Conservation (phyloP, 495 filamentous ascomycete species). For the Penicillium canariense region DNA sequence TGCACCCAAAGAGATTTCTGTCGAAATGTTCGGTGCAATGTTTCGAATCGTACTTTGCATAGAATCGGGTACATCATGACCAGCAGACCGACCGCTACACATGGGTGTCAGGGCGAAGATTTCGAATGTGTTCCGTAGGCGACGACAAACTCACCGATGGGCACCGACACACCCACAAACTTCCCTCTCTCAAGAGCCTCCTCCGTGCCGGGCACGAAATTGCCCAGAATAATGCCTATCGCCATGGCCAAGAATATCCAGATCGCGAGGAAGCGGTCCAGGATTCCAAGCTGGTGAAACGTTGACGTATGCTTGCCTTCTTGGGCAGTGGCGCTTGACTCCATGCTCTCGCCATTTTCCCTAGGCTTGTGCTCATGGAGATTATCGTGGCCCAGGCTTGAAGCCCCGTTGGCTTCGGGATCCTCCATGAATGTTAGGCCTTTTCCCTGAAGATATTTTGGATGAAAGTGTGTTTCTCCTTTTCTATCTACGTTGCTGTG, state of each 20-base stretch:
- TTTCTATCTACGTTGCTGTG: not conserved
- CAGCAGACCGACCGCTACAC: conserved; percentile 70
- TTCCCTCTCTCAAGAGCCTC: conserved; percentile 64
- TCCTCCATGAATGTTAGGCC: conserved; percentile 1
- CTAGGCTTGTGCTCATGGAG: not conserved
- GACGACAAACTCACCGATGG: conserved; percentile 58
- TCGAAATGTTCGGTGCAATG: conserved; percentile 64
- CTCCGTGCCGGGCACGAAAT: conserved; percentile 64
- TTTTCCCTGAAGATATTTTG: not conserved
- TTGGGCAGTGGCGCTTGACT: not conserved
- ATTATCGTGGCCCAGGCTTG: not conserved
- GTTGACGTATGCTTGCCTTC: conserved; percentile 17
- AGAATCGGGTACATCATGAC: conserved; percentile 95
- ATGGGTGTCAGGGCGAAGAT: no score
- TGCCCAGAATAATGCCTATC: conserved; percentile 76
- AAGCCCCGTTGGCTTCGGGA: conserved; percentile 1
- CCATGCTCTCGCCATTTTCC: not conserved
- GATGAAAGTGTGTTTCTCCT: not conserved
- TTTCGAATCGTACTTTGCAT: conserved; percentile 86
- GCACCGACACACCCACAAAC: conserved; percentile 71
- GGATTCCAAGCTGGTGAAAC: conserved; percentile 57
- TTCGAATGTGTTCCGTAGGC: no score
- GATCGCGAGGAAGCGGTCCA: conserved; percentile 74
- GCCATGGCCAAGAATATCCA: conserved; percentile 87
- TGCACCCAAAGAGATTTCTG: conserved; percentile 72